Percentiles rank a stretch among this genome's conserved stretches.
Evolutionary conservation across 164 flowering plant genomes (phyloP).

Genomic region (Houttuynia cordata): DNA sequence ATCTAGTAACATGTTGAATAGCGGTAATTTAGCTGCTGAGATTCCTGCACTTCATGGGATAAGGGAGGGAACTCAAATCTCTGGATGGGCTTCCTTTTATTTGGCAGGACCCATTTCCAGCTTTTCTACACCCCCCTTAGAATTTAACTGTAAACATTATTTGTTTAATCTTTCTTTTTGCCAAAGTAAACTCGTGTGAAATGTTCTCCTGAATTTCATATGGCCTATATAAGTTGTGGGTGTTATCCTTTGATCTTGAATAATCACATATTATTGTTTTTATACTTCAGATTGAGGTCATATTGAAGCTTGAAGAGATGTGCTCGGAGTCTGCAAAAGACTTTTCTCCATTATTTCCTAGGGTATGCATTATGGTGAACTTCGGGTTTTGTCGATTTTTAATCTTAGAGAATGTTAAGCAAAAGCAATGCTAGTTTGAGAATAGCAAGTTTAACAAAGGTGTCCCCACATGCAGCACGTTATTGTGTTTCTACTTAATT

Average conservation of each 20-base stretch:
- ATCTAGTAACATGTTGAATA: too few relatives aligned
- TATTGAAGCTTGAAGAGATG: slow-evolving; percentile 89
- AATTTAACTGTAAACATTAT: not conserved
- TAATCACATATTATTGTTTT: not conserved
- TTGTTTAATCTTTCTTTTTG: not conserved
- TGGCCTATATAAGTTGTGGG: not conserved
- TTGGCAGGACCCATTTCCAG: too few relatives aligned
- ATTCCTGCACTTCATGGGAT: too few relatives aligned
- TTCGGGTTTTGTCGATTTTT: too few relatives aligned
- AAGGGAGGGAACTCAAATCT: too few relatives aligned
- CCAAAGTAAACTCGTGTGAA: not conserved
- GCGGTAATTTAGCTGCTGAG: too few relatives aligned
- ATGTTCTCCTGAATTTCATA: not conserved
- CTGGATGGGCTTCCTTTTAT: too few relatives aligned
- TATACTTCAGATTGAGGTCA: slow-evolving; percentile 65
- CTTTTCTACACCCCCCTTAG: not conserved
- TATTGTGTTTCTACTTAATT: too few relatives aligned
- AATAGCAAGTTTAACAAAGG: too few relatives aligned
- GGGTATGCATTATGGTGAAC: slow-evolving; percentile 25
- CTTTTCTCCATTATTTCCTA: slow-evolving; percentile 49
- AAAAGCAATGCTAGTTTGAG: not conserved
- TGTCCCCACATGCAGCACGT: too few relatives aligned
- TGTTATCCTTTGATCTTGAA: not conserved
- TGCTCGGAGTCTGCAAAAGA: slow-evolving; percentile 68
- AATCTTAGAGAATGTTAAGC: not conserved